Evolutionary conservation across 2,329 filamentous ascomycete genomes (phyloP).

Genomic region (Orbilia blumenaviensis): DNA sequence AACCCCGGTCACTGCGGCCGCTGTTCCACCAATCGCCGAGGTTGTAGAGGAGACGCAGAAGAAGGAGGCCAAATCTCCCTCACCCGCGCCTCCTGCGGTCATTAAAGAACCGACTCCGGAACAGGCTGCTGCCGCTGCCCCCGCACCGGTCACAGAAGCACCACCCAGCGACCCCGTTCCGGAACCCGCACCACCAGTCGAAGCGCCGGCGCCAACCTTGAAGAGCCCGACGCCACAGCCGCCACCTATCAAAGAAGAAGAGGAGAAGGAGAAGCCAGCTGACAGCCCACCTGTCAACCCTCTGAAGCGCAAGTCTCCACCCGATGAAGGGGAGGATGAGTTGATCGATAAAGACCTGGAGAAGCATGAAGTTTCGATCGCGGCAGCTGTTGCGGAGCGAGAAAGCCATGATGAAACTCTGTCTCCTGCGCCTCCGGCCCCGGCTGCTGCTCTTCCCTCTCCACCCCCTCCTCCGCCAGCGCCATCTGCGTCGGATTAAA

Average conservation of each 20-base stretch:
- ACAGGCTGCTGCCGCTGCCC: background rate
- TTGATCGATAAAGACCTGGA: constrained; percentile 36
- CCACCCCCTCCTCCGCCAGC: too few species aligned
- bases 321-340: constrained; percentile 32
- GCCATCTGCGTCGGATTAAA: too few species aligned
- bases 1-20: background rate
- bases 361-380: constrained; percentile 47
- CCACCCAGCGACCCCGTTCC: background rate
- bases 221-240: constrained; percentile 33
- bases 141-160: background rate
- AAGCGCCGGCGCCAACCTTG: constrained; percentile 1
- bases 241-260: background rate
- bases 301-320: constrained; percentile 48
- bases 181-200: background rate
- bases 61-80: constrained; percentile 6
- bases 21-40: constrained; percentile 5
- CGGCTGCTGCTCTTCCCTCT: too few species aligned
- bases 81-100: background rate
- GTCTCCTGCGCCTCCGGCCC: constrained; percentile 6
- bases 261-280: constrained; percentile 3
- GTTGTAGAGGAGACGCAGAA: background rate
- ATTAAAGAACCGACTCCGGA: constrained; percentile 3
- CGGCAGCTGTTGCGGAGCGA: constrained; percentile 35
- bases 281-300: constrained; percentile 27
- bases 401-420: constrained; percentile 45